Evolutionary conservation across 2,329 filamentous ascomycete species (phyloP), one percentile per base, ranked within the genome.

Genomic region (Claviceps cyperi): DNA sequence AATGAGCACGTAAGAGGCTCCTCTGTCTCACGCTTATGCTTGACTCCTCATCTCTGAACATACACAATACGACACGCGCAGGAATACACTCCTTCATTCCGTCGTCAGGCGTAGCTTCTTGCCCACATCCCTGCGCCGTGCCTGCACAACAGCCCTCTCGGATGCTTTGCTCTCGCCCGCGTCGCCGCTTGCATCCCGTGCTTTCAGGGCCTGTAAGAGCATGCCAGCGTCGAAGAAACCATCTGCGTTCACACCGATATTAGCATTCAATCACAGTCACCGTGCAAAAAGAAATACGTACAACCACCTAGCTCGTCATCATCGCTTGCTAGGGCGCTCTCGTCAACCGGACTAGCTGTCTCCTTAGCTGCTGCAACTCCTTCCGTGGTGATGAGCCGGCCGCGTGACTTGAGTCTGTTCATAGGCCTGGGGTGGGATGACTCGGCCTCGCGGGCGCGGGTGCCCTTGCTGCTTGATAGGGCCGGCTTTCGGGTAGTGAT

Each of bases 181-280:
- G 49, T 78, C 75, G 5, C 70, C 64, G 4, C 69, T 72, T 51
- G 80, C 74, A 15, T 76, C 75, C 47, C 83, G 77, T 2, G 83
- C 83, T 63, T 90, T 90, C 51, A 95, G 78, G 1, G 89, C 88
- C 64, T 94, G 86, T 22, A 92, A 74, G 5, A 96, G 77, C 88
- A 96, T 94, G 14, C 91, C 91, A 0, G 91, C 89, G 64, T 97
- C 91, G 68, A 97, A 97, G 73, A 97, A 96, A 35, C 91, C 91
- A 72, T 96, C 90, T 95, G 62, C 15, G 43, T n/a, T 28, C 8
- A 54, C 47, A 50, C 46, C 48, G 9, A 56, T 39, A 52, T 65
- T 59, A 65, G 68, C 58, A 8, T 41, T 2, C 11, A 24, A 38
- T 22, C 5, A 39, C 37, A 15, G 11, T 24, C n/a, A 43, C 8